A percentile compares a stretch with the other conserved stretches of the same genome.
Evolutionary conservation across 1,284 basidiomycete species (phyloP).

Genomic region (Tilletia horrida): DNA sequence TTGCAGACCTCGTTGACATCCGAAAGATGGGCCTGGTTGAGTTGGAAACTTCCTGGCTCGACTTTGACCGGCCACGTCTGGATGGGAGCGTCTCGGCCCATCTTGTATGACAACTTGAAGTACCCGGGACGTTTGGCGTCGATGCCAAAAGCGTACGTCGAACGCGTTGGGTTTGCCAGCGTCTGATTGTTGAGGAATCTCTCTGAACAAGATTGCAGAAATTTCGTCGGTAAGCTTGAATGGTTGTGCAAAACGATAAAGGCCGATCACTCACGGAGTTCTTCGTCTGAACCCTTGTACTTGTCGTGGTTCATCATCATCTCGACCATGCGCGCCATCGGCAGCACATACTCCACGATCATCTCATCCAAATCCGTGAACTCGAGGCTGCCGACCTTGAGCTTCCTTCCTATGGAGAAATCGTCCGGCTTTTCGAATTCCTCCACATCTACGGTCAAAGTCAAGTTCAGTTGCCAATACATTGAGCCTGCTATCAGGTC

Average conservation of each 20-base stretch:
- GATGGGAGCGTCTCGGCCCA: conserved; percentile 60
- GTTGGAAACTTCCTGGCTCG: conserved; percentile 50
- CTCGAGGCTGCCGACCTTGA: conserved; percentile 73
- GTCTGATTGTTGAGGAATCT: conserved; percentile 46
- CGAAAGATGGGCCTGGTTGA: conserved; percentile 48
- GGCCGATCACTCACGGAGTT: conserved; percentile 69
- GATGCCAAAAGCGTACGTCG: conserved; percentile 91
- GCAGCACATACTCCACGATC: conserved; percentile 94
- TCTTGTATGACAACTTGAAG: conserved; percentile 88
- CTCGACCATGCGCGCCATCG: conserved; percentile 88
- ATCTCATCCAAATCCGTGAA: conserved; percentile 96
- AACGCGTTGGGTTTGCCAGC: conserved; percentile 90
- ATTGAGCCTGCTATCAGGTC: background rate
- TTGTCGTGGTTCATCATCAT: conserved; percentile 95
- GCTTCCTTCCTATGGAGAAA: conserved; percentile 67
- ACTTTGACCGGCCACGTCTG: conserved; percentile 55
- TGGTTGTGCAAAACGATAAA: background rate
- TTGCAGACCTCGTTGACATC: conserved; percentile 51
- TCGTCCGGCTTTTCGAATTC: conserved; percentile 72
- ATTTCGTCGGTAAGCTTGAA: background rate
- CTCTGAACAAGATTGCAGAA: conserved; percentile 19
- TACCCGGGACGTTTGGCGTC: conserved; percentile 87
- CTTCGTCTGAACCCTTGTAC: conserved; percentile 79
- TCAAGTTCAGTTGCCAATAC: conserved; percentile 1
- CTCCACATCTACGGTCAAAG: conserved; percentile 68